phyloP scores from a whole-genome alignment of 1,139 yeast species.

The Debaryomyces coudertii region DNA sequence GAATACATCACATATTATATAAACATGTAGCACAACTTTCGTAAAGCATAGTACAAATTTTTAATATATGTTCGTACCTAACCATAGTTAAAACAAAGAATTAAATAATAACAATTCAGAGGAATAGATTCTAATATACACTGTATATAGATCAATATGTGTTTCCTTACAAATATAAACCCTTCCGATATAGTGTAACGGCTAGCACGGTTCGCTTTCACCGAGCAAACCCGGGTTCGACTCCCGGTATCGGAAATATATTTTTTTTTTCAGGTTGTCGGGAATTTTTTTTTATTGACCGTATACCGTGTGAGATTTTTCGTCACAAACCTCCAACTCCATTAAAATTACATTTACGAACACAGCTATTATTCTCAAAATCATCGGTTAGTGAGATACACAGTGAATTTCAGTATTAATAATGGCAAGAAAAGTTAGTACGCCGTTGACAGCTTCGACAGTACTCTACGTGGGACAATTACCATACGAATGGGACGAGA shows the following conservation, averaged over 20 bases:
- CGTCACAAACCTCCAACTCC: slow-evolving; percentile 1
- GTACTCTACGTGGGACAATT: slow-evolving; percentile 63
- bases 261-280: slow-evolving; percentile 22
- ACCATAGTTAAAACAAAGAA: no score
- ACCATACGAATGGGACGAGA: slow-evolving; percentile 68
- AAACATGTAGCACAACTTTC: no score
- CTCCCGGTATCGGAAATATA: slow-evolving; percentile 72
- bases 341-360: not conserved
- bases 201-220: slow-evolving; percentile 84
- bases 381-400: not conserved
- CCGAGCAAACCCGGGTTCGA: slow-evolving; percentile 85
- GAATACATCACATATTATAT: no score
- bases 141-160: no score
- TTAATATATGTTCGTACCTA: no score
- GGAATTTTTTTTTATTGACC: not conserved
- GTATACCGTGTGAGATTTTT: slow-evolving; percentile 3
- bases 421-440: slow-evolving; percentile 13
- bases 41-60: no score
- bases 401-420: not conserved
- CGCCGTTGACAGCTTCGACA: slow-evolving; percentile 22
- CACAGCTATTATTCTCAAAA: not conserved
- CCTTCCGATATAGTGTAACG: slow-evolving; percentile 77
- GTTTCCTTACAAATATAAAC: no score
- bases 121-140: no score
- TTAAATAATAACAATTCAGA: no score